Conservation (phyloP, 2,329 filamentous ascomycete genomes). For the Trichoderma atroviride region DNA sequence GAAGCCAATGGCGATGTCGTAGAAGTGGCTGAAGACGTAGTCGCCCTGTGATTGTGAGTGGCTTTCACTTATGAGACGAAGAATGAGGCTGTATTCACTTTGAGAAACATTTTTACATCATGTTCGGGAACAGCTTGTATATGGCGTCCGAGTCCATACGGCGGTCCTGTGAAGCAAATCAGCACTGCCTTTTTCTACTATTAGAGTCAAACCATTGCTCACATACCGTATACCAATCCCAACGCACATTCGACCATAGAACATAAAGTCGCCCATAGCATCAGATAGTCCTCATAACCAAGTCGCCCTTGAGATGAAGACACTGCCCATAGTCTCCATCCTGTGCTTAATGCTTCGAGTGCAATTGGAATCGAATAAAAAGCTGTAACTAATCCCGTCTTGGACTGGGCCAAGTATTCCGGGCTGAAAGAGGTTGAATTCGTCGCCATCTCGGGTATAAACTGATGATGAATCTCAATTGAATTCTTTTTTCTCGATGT, state of each 20-base stretch:
- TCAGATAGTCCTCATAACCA: slow-evolving; percentile 28
- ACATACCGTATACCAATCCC: slow-evolving; percentile 24
- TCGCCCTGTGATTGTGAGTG: slow-evolving; percentile 19
- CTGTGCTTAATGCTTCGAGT: slow-evolving; percentile 26
- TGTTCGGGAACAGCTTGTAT: slow-evolving; percentile 17
- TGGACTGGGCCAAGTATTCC: slow-evolving; percentile 28
- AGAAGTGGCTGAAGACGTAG: slow-evolving; percentile 30
- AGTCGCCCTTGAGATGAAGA: not conserved
- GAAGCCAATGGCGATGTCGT: slow-evolving; percentile 27
- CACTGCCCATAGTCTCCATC: slow-evolving; percentile 23
- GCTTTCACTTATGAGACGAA: not conserved
- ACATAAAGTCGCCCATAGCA: slow-evolving; percentile 29
- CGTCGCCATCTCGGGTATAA: not conserved
- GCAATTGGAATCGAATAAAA: slow-evolving; percentile 27
- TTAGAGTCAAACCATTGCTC: too few species aligned
- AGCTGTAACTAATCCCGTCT: slow-evolving; percentile 19
- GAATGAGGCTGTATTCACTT: not conserved
- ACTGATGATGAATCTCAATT: not conserved
- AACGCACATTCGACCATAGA: slow-evolving; percentile 12
- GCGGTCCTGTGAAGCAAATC: slow-evolving; percentile 11
- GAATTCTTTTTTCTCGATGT: not conserved
- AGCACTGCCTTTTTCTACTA: not conserved
- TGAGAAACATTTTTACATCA: slow-evolving; percentile 19
- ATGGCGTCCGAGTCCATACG: slow-evolving; percentile 27
- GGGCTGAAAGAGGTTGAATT: slow-evolving; percentile 21